Evolutionary conservation across 2,329 filamentous ascomycete genomes (phyloP).

Genomic region (Alternaria gaisen): DNA sequence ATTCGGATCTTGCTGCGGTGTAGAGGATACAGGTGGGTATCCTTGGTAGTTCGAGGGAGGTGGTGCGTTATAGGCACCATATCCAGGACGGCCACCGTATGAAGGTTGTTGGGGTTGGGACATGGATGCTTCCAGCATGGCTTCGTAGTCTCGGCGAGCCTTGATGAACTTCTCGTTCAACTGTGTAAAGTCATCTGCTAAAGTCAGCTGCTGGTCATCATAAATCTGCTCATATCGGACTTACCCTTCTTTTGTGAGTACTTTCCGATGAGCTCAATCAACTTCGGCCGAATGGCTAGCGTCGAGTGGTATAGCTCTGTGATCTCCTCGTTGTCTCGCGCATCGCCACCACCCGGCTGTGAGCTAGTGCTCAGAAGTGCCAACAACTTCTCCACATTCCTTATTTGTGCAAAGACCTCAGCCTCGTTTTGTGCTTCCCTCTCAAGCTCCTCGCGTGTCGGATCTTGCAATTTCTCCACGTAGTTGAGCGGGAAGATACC

Average conservation of each 20-base stretch:
- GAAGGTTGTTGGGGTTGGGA: slow-evolving; percentile 83
- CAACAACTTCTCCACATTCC: slow-evolving; percentile 82
- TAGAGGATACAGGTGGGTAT: slow-evolving; percentile 46
- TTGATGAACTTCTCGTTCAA: slow-evolving; percentile 99
- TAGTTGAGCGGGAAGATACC: slow-evolving; percentile 99
- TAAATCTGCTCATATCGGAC: slow-evolving; percentile 1
- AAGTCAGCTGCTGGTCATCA: slow-evolving; percentile 17
- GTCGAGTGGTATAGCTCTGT: slow-evolving; percentile 91
- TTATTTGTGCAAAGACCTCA: slow-evolving; percentile 79
- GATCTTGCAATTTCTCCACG: slow-evolving; percentile 95
- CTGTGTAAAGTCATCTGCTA: slow-evolving; percentile 92
- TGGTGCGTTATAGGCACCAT: slow-evolving; percentile 46
- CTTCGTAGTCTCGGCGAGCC: slow-evolving; percentile 93
- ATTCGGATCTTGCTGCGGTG: slow-evolving; percentile 45
- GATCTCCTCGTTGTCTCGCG: slow-evolving; percentile 97
- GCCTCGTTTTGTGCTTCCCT: slow-evolving; percentile 95
- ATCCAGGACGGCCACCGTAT: slow-evolving; percentile 71
- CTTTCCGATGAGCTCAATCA: slow-evolving; percentile 98
- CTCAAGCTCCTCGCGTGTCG: slow-evolving; percentile 92
- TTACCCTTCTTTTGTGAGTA: slow-evolving; percentile 98
- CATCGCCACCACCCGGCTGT: slow-evolving; percentile 61
- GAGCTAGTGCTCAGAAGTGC: slow-evolving; percentile 86
- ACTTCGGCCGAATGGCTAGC: slow-evolving; percentile 89
- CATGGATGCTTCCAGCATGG: slow-evolving; percentile 96
- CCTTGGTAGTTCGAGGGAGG: slow-evolving; percentile 41